Evolutionary conservation across 805 yeast genomes (phyloP).

Genomic region (Saccharomycodes ludwigii): DNA sequence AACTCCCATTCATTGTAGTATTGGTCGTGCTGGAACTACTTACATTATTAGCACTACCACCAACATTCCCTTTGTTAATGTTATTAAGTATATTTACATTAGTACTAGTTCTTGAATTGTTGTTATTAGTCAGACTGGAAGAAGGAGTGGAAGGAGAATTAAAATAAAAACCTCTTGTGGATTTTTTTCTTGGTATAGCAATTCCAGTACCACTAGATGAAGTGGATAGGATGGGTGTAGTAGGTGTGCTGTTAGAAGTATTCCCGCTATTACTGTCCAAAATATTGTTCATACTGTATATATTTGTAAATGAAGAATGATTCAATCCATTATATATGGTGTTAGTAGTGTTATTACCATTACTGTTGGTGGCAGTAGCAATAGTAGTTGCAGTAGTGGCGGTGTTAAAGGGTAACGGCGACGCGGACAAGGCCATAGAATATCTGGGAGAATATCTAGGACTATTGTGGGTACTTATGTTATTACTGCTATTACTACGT

Average conservation of each 20-base stretch:
- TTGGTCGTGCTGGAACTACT: conserved; percentile 9
- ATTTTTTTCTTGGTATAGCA: no score
- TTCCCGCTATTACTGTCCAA: no score
- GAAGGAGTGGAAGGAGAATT: no score
- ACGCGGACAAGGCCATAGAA: conserved; percentile 1
- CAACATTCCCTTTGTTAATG: neutral
- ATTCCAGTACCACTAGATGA: no score
- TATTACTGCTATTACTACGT: neutral
- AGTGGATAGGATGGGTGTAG: neutral
- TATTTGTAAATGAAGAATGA: no score
- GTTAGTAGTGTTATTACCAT: no score
- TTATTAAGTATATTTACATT: neutral
- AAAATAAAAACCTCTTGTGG: no score
- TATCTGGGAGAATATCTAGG: neutral
- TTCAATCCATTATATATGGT: no score
- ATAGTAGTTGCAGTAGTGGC: no score
- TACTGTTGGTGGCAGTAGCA: neutral
- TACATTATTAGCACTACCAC: conserved; percentile 1
- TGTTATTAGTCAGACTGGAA: neutral
- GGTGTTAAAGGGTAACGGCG: neutral
- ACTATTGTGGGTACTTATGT: neutral
- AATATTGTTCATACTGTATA: no score
- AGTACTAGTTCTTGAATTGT: neutral
- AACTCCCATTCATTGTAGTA: conserved; percentile 10
- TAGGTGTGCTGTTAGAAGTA: neutral